Evolutionary conservation across 169 alveolate genomes (phyloP).

Genomic region (Perkinsus chesapeaki): DNA sequence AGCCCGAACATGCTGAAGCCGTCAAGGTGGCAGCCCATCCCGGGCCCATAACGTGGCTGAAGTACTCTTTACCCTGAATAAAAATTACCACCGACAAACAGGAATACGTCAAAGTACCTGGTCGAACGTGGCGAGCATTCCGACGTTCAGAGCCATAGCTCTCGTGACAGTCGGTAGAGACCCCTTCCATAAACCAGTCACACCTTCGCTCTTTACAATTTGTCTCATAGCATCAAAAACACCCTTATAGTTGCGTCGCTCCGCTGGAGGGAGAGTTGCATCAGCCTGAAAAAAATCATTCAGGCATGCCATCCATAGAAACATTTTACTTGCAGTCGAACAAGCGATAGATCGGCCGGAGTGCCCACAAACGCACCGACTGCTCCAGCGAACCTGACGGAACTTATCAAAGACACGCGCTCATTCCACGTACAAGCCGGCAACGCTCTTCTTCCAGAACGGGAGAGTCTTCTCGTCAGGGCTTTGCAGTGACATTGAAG

Average conservation of each 20-base stretch:
- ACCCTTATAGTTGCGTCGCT: conserved; percentile 76
- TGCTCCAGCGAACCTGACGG: conserved; percentile 73
- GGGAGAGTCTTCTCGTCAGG: conserved; percentile 51
- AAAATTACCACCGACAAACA: not conserved
- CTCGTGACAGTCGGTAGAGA: conserved; percentile 89
- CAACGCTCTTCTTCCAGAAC: conserved; percentile 68
- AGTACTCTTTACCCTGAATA: conserved; percentile 71
- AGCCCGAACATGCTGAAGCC: conserved; percentile 83
- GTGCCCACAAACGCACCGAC: conserved; percentile 88
- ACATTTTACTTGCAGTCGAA: conserved; percentile 68
- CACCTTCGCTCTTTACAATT: conserved; percentile 78
- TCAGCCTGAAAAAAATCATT: conserved; percentile 68
- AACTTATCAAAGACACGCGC: not conserved
- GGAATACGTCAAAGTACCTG: not conserved
- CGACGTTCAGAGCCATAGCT: conserved; percentile 88
- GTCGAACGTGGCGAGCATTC: conserved; percentile 42
- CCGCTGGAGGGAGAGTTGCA: conserved; percentile 78
- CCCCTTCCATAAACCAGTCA: conserved; percentile 87
- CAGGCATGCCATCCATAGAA: no score
- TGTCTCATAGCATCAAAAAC: not conserved
- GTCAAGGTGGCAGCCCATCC: conserved; percentile 45
- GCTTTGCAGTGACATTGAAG: not conserved
- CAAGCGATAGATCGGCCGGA: conserved; percentile 91
- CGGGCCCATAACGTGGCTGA: conserved; percentile 46
- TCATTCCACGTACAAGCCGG: conserved; percentile 50